A percentile compares a stretch with the other conserved stretches of the same genome.
Conservation (phyloP, 345 rosid species). For the Populus davidiana region DNA sequence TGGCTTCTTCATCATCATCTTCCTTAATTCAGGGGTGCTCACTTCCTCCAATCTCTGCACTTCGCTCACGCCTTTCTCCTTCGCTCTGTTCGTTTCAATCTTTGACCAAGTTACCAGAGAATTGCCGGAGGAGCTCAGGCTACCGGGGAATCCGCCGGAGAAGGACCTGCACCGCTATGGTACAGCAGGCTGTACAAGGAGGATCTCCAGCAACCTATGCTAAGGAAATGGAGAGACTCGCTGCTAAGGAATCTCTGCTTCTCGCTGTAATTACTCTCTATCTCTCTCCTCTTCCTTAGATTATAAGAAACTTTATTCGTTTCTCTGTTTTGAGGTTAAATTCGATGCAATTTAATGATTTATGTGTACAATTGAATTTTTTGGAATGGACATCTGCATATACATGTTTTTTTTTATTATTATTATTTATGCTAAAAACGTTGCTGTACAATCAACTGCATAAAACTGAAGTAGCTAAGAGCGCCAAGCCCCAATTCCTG, state of each 20-base stretch:
- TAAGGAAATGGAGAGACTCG: slow-evolving; percentile 92
- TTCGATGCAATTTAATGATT: neutral
- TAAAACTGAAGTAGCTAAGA: neutral
- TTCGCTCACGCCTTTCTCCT: neutral
- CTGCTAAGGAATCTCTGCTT: slow-evolving; percentile 92
- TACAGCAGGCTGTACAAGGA: slow-evolving; percentile 63
- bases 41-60: neutral
- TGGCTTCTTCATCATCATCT: slow-evolving; percentile 18
- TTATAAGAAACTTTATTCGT: neutral
- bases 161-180: slow-evolving; percentile 47
- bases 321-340: neutral
- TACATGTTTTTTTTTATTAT: neutral
- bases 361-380: neutral
- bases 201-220: slow-evolving; percentile 82
- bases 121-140: neutral
- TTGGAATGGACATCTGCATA: neutral
- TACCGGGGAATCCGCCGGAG: neutral
- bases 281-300: neutral
- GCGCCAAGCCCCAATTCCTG: neutral
- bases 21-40: neutral
- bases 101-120: neutral
- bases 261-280: slow-evolving; percentile 57
- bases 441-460: neutral
- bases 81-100: neutral
- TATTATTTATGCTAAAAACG: neutral